Conservation (phyloP, 768 basidiomycete genomes). For the Pulveroboletus ravenelii region DNA sequence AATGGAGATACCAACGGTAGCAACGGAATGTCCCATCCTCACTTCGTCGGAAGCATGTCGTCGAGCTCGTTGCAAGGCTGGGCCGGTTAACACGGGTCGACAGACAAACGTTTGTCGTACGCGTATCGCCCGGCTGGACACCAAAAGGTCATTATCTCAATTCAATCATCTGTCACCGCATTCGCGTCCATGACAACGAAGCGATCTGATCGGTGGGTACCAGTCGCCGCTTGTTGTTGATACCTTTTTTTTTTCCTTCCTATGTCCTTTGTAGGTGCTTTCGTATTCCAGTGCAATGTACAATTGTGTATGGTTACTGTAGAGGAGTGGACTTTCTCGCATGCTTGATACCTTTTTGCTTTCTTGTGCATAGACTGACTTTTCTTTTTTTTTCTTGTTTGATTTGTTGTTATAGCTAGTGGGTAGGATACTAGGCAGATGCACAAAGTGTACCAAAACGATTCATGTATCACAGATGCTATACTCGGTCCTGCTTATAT, state of each 20-base stretch:
- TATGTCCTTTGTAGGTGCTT: background rate
- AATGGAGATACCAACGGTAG: background rate
- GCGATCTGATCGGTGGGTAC: background rate
- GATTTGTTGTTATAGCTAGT: background rate
- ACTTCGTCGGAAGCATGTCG: conserved; percentile 18
- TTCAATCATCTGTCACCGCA: background rate
- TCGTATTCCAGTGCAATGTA: background rate
- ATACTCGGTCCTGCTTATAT: no score
- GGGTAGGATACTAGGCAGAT: background rate
- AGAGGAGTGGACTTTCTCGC: background rate
- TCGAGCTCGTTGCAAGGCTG: conserved; percentile 29
- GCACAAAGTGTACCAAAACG: background rate
- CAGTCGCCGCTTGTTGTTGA: no score
- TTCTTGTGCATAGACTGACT: background rate
- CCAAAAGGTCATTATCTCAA: background rate
- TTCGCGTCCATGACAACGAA: background rate
- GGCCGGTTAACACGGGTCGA: conserved; percentile 18
- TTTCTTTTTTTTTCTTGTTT: background rate
- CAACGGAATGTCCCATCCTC: conserved; percentile 2
- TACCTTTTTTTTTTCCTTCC: background rate
- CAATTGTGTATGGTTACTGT: conserved; percentile 1
- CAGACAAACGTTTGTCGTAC: background rate
- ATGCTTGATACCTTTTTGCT: conserved; percentile 7
- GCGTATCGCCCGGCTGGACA: background rate
- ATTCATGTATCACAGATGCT: background rate